Base-by-base conservation (phyloP, 2,329 filamentous ascomycete species). In the Apiospora arundinis region DNA sequence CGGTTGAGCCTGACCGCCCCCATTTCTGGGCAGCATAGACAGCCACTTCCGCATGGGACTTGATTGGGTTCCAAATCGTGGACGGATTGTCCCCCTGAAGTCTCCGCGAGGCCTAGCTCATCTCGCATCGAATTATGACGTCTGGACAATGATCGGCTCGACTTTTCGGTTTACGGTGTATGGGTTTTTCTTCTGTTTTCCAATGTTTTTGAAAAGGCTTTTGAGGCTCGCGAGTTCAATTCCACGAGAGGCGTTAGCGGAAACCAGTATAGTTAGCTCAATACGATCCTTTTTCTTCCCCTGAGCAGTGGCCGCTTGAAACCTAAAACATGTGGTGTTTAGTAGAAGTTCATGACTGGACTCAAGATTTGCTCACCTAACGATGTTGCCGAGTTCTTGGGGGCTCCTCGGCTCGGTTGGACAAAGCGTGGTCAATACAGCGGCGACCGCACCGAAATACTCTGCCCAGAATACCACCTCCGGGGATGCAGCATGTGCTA, bases 391-490 rank as follows among this genome's bases (percentile, higher is more conserved):
- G 3, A 88, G 74, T 23, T 81, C 77, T 0, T 78, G 74, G n/a
- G 76, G 74, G 1, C 75, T 78, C 56, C 74, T 78, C 1, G 87
- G 88, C 70, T 80, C 79, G 0, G 81, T 78, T 0, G 86, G 84
- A 44, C 84, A 79, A 0, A 88, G 65, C 23, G 78, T 80, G 1
- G 82, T 82, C 69, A 89, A 74, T 4, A 85, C 77, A 16, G 80
- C 79, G 4, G 86, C 85, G 42, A 88, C 80, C 18, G 83, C 82
- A 11, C 88, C 88, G 18, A 87, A 79, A 71, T 89, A 89, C 69
- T 85, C 83, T 12, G 86, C 84, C 88, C 87, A 89, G 73, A 89
- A 89, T 1, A 81, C 76, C 2, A 83, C 81, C 67, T 85, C 81
- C 1, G 74, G 72, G 72, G 81, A 78, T 25, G 81, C 80, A 25